A percentile compares a stretch with the other conserved stretches of the same genome.
phyloP scores from a whole-genome alignment of 2,329 filamentous ascomycete species.

The Plenodomus biglobosus region DNA sequence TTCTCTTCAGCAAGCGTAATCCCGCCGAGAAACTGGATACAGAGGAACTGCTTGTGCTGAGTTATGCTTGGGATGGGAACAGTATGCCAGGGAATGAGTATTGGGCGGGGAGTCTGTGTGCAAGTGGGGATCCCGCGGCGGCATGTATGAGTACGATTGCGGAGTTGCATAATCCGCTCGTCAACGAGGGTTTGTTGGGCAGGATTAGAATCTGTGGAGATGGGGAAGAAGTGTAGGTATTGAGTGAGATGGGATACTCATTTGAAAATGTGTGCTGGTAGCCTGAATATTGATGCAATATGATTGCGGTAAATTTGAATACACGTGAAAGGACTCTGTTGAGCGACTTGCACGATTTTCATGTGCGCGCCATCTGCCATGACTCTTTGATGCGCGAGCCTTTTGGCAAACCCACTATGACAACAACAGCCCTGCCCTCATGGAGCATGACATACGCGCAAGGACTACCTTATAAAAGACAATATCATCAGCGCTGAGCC shows the following conservation, averaged over 20 bases:
- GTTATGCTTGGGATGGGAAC: constrained; percentile 12
- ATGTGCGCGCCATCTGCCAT: too few species aligned
- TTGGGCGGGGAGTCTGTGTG: constrained; percentile 5
- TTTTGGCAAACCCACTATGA: neutral
- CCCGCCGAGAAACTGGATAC: constrained; percentile 8
- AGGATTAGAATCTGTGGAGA: neutral
- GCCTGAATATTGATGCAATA: too few species aligned
- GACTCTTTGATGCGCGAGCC: too few species aligned
- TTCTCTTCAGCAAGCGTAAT: constrained; percentile 10
- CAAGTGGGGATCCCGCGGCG: constrained; percentile 10
- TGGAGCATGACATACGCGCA: neutral
- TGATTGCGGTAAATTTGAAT: too few species aligned
- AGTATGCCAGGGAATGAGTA: constrained; percentile 12
- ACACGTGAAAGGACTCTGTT: too few species aligned
- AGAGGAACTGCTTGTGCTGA: constrained; percentile 8
- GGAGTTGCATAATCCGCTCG: constrained; percentile 11
- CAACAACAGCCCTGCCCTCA: neutral
- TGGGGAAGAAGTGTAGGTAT: neutral
- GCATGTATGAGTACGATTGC: constrained; percentile 12
- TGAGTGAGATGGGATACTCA: too few species aligned
- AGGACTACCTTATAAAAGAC: too few species aligned
- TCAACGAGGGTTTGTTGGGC: constrained; percentile 5
- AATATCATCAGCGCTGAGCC: neutral
- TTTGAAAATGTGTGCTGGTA: too few species aligned
- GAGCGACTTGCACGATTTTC: too few species aligned